phyloP scores from a whole-genome alignment of 2,329 filamentous ascomycete species.

The Hypomyces perniciosus region DNA sequence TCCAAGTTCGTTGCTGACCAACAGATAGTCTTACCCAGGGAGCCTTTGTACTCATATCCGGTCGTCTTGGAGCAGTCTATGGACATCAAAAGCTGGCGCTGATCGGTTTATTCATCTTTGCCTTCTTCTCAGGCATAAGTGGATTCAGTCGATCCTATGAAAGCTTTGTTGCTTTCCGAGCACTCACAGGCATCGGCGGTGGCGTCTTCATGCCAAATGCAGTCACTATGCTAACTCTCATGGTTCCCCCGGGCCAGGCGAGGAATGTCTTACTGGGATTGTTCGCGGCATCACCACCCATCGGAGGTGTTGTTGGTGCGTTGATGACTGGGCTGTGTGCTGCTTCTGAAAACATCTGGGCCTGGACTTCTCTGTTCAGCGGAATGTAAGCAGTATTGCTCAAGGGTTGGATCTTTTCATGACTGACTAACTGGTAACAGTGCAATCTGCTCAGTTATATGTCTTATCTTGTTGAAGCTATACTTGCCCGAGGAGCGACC shows the following conservation, averaged over 20 bases:
- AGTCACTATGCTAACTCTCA: slow-evolving; percentile 43
- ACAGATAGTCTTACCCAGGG: slow-evolving; percentile 40
- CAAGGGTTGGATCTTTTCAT: slow-evolving; percentile 30
- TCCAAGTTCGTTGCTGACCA: neutral
- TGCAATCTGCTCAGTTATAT: slow-evolving; percentile 8
- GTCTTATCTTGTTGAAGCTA: slow-evolving; percentile 10
- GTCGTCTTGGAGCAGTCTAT: slow-evolving; percentile 46
- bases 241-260: slow-evolving; percentile 38
- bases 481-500: slow-evolving; percentile 16
- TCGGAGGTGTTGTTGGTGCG: slow-evolving; percentile 39
- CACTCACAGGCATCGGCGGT: slow-evolving; percentile 42
- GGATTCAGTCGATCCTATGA: slow-evolving; percentile 38
- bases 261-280: slow-evolving; percentile 40
- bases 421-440: slow-evolving; percentile 3
- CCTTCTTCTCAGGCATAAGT: slow-evolving; percentile 37
- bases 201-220: slow-evolving; percentile 48
- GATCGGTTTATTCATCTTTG: slow-evolving; percentile 36
- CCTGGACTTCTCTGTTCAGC: slow-evolving; percentile 9
- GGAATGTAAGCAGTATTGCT: slow-evolving; percentile 20
- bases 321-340: slow-evolving; percentile 34
- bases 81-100: slow-evolving; percentile 45
- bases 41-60: slow-evolving; percentile 46
- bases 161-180: slow-evolving; percentile 38
- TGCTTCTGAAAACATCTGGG: slow-evolving; percentile 1
- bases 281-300: slow-evolving; percentile 42